Base-by-base conservation (phyloP, 202 grass and related monocot genomes). In the Setaria viridis region DNA sequence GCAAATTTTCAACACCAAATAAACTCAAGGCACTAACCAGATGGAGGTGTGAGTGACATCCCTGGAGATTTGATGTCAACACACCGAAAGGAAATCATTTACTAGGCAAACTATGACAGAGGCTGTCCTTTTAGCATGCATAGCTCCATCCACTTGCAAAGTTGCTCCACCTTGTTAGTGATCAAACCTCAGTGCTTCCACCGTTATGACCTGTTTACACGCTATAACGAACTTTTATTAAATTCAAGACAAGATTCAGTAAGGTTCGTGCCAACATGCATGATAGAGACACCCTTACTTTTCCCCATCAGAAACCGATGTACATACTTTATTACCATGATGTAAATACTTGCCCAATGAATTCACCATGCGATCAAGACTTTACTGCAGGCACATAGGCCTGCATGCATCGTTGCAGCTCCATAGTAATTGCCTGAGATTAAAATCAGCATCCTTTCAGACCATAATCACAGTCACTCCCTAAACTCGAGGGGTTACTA, bases 91-190 rank as follows among this genome's bases (percentile, higher is more conserved):
- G 47, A 77, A 74, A 87, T 57, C 37, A 71, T 81, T 82, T 85
- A 88, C 82, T 82, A 91, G 65, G 77, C 41, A 88, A 53, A 77
- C 57, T 91, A 65, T 35, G 75, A 29, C 72, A 10, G 20, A 85
- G 85, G 57, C 55, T 39, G 16, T 75, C 50, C 72, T 85, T 91
- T 88, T 73, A 49, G 70, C 72, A 72, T 77, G 76, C 76, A 81
- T 77, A 77, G 77, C 57, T 81, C 77, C 71, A 72, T 88, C 77
- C 77, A 88, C 85, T 88, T 57, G 81, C 76, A 85, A 91, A 91
- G 89, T 77, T 85, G 63, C 70, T 88, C 85, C 89, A 87, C 64
- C 77, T 72, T 87, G 89, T n/a, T 87, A 81, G 67, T 87, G 70
- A 87, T n/a, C 80, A 75, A 72, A 62, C 0, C 11, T 87, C 55